Percentiles rank a stretch among this genome's conserved stretches.
phyloP scores from a whole-genome alignment of 257 asterid species.

The Petrea volubilis region DNA sequence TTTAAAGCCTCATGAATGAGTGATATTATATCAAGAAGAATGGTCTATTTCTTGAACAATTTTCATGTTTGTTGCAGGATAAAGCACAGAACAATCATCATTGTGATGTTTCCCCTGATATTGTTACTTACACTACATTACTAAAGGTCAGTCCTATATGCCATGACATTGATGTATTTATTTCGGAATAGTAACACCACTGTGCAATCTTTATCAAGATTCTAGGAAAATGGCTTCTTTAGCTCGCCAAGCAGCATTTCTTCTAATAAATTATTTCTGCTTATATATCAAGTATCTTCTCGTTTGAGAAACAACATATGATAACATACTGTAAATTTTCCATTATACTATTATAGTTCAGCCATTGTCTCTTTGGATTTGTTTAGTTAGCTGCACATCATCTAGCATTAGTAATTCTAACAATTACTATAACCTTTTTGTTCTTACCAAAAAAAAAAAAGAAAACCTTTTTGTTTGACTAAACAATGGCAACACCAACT shows the following conservation, averaged over 20 bases:
- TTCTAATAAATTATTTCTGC: background rate
- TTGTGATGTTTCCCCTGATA: slow-evolving; percentile 56
- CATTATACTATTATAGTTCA: background rate
- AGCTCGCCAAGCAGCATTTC: slow-evolving; percentile 6
- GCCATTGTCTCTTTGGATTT: background rate
- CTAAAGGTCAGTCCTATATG: slow-evolving; percentile 44
- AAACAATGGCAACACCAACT: background rate
- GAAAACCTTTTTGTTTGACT: background rate
- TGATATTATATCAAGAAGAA: slow-evolving; percentile 20
- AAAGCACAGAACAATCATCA: slow-evolving; percentile 39
- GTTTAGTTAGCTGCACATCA: background rate
- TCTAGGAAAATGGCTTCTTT: background rate
- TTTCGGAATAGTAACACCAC: slow-evolving; percentile 15
- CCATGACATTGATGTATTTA: slow-evolving; percentile 1
- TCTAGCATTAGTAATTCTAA: background rate
- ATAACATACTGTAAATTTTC: background rate
- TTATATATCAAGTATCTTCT: slow-evolving; percentile 7
- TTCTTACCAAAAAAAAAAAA: too few relatives aligned
- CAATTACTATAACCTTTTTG: background rate
- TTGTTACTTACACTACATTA: slow-evolving; percentile 65
- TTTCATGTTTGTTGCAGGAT: slow-evolving; percentile 46
- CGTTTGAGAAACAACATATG: background rate
- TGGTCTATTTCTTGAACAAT: slow-evolving; percentile 21
- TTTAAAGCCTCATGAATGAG: slow-evolving; percentile 51
- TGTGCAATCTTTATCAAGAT: slow-evolving; percentile 10